phyloP scores from a whole-genome alignment of 768 basidiomycete genomes.

The Rhodotorula babjevae region DNA sequence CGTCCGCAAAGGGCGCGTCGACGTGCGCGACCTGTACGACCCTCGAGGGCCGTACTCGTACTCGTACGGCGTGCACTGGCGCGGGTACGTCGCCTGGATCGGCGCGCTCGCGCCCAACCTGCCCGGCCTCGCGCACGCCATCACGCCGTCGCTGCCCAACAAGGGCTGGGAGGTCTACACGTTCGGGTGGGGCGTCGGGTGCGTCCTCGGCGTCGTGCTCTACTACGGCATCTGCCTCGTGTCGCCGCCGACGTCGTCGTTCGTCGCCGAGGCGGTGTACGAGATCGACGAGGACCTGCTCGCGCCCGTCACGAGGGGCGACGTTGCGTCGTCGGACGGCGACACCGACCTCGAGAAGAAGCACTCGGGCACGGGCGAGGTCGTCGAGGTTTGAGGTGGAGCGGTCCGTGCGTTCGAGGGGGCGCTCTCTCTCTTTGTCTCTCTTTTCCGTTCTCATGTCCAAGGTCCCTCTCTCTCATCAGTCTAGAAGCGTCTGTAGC shows the following conservation, averaged over 20 bases:
- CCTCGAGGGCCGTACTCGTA: conserved; percentile 43
- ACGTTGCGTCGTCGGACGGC: background rate
- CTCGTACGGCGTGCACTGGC: conserved; percentile 43
- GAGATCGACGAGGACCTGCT: conserved; percentile 1
- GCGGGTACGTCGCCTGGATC: conserved; percentile 42
- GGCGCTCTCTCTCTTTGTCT: too few species aligned
- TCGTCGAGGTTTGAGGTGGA: conserved; percentile 2
- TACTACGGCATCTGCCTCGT: conserved; percentile 7
- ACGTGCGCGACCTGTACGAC: conserved; percentile 40
- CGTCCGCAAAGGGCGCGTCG: conserved; percentile 34
- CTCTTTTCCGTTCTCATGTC: too few species aligned
- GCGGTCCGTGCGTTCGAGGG: too few species aligned
- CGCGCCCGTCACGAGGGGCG: background rate
- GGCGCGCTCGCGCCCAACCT: conserved; percentile 44
- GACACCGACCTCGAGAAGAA: conserved; percentile 14
- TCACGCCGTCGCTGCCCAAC: conserved; percentile 31
- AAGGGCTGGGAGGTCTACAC: background rate
- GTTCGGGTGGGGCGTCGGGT: conserved; percentile 12
- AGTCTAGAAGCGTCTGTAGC: too few species aligned
- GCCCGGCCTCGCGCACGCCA: conserved; percentile 44
- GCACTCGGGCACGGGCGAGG: background rate
- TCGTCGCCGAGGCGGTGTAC: conserved; percentile 20
- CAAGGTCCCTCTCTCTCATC: too few species aligned
- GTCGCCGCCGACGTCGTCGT: conserved; percentile 10
- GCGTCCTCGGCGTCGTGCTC: background rate